phyloP scores from a whole-genome alignment of 2,329 filamentous ascomycete species.

The Colletotrichum sp. region DNA sequence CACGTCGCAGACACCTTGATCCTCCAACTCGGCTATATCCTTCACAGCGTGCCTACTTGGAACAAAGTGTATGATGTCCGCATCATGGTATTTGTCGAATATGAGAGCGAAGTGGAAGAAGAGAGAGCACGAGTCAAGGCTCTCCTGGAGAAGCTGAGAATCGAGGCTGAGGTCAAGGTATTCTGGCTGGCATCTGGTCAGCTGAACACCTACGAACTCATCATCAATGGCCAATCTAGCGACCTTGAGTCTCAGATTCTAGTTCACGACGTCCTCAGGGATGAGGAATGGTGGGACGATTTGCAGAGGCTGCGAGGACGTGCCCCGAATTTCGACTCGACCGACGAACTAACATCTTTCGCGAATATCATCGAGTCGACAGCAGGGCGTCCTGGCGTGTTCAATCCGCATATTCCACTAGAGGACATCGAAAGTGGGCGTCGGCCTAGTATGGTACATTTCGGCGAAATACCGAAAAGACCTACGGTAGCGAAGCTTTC shows the following conservation, averaged over 20 bases:
- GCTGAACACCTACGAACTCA: conserved; percentile 75
- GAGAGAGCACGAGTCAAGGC: conserved; percentile 75
- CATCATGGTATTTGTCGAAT: conserved; percentile 88
- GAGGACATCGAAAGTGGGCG: conserved; percentile 31
- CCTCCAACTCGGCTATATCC: conserved; percentile 82
- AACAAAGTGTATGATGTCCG: conserved; percentile 74
- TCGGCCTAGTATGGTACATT: conserved; percentile 58
- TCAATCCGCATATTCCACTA: conserved; percentile 42
- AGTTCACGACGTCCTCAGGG: conserved; percentile 70
- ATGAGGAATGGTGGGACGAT: conserved; percentile 85
- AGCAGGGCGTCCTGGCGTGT: conserved; percentile 45
- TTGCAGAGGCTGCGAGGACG: conserved; percentile 61
- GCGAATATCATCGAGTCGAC: conserved; percentile 49
- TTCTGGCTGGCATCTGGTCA: conserved; percentile 81
- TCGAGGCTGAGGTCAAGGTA: conserved; percentile 79
- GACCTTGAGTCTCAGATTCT: conserved; percentile 52
- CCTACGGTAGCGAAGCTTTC: conserved; percentile 57
- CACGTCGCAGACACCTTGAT: conserved; percentile 70
- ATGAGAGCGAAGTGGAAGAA: conserved; percentile 82
- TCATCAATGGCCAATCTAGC: conserved; percentile 71
- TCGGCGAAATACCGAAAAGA: conserved; percentile 67
- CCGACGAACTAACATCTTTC: conserved; percentile 49
- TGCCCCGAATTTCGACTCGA: conserved; percentile 39
- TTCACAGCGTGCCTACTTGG: conserved; percentile 83
- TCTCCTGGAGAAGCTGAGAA: conserved; percentile 80